Conservation (phyloP, 352 stramenopile species). For the Globisporangium barbulae region DNA sequence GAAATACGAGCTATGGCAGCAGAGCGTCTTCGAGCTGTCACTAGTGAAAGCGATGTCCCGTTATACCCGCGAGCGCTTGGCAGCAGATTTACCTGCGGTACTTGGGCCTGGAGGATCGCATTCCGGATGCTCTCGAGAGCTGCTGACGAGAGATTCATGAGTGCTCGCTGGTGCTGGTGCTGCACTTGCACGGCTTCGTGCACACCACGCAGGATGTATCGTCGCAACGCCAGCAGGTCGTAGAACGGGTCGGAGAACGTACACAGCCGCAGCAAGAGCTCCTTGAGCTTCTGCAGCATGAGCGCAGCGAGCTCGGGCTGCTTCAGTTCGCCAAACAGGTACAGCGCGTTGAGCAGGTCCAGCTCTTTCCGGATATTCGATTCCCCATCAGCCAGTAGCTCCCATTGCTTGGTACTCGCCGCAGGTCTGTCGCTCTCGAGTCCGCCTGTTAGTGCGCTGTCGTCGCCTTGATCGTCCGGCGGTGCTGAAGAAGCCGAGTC, state of each 20-base stretch:
- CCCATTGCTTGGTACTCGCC: not conserved
- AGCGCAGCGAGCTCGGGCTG: slow-evolving; percentile 37
- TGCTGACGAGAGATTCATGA: slow-evolving; percentile 2
- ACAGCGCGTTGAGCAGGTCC: slow-evolving; percentile 46
- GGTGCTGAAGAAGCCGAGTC: slow-evolving; percentile 11
- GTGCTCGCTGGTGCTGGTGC: slow-evolving; percentile 38
- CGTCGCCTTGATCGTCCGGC: slow-evolving; percentile 12
- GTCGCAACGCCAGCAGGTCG: slow-evolving; percentile 44
- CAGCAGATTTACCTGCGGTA: not conserved
- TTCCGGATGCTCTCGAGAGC: slow-evolving; percentile 13
- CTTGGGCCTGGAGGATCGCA: not conserved
- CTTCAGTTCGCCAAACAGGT: slow-evolving; percentile 45
- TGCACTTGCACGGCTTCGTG: slow-evolving; percentile 44
- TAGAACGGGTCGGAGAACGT: slow-evolving; percentile 54
- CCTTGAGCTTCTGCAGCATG: slow-evolving; percentile 48
- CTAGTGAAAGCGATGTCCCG: not conserved
- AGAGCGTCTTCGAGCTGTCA: not conserved
- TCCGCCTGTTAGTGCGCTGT: slow-evolving; percentile 13
- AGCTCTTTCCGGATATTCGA: slow-evolving; percentile 22
- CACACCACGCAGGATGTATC: slow-evolving; percentile 56
- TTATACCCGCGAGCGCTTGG: not conserved
- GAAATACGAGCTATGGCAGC: not conserved
- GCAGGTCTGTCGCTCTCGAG: slow-evolving; percentile 16
- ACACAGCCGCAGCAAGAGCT: slow-evolving; percentile 35
- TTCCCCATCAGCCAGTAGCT: not conserved